phyloP scores from a whole-genome alignment of 306 rosid genomes.

The Lathyrus aphaca region DNA sequence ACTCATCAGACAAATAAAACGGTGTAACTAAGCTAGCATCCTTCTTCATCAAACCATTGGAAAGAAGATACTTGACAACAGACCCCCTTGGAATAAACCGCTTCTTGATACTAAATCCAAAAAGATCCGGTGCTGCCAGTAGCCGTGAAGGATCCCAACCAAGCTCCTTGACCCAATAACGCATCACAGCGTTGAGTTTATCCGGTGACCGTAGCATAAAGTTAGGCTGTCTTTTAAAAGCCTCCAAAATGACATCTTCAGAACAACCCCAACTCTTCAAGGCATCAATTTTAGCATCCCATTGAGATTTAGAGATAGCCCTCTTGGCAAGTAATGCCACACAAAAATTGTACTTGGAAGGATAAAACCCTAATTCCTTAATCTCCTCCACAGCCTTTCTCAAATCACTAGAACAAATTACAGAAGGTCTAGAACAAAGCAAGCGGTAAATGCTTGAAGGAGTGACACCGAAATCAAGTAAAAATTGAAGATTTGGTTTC shows the following conservation, averaged over 20 bases:
- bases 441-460: neutral
- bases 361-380: conserved; percentile 53
- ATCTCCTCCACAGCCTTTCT: conserved; percentile 38
- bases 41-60: conserved; percentile 46
- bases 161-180: conserved; percentile 43
- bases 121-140: neutral
- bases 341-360: conserved; percentile 26
- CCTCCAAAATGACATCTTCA: conserved; percentile 40
- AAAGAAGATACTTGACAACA: conserved; percentile 37
- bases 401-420: neutral
- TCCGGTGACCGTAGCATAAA: conserved; percentile 44
- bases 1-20: neutral
- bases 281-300: conserved; percentile 53
- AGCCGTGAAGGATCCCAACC: conserved; percentile 42
- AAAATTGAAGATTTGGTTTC: conserved; percentile 9
- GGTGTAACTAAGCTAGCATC: conserved; percentile 22
- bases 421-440: neutral
- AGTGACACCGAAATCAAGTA: conserved; percentile 5
- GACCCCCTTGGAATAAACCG: conserved; percentile 51
- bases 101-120: conserved; percentile 48
- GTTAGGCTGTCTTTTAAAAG: conserved; percentile 45
- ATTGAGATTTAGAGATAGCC: conserved; percentile 22
- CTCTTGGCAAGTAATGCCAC: conserved; percentile 36
- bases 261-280: conserved; percentile 65
- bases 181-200: conserved; percentile 51